Evolutionary conservation across 345 rosid genomes (phyloP), one percentile per base, ranked within the genome.

Genomic region (Citrus medica): DNA sequence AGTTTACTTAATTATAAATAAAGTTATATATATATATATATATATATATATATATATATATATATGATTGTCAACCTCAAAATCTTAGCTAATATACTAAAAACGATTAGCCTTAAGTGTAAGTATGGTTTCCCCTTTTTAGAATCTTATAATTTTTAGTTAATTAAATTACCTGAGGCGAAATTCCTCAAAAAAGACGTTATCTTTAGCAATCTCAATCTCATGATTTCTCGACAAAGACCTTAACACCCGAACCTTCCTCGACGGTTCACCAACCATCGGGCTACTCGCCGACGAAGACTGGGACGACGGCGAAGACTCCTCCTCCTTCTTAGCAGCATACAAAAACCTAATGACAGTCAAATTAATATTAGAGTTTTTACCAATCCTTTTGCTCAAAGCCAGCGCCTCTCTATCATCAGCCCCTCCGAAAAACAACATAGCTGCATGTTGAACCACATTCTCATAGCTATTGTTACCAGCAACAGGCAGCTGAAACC

Each of bases 351-450:
- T 83, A 22, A 93, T 80, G n/a, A 95, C 77, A 7, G 98, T 91
- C 53, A 91, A 72, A 35, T 83, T 84, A 28, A 87, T 83, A 58
- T 84, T 86, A 51, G 86, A 78, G 70, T 92, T 89, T 7, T 79
- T 61, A 0, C 85, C 81, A 24, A 95, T 80, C 82, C 94, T 84
- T 73, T 79, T 87, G 77, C 95, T 86, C 37, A 91, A 90, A 6
- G 98, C 88, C 55, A 95, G 71, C 24, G 98, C 98, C 84, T 95
- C 98, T 14, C 97, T 89, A 76, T 95, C 97, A 81, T 95, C 98
- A 24, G 94, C 86, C 28, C 98, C 98, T 25, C 95, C 97, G 9
- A 95, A 95, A 78, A 95, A 95, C 82, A 93, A 81, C 5, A 84
- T 81, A 9, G 90, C 97, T 3, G 90, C 92, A 12, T 88, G 86